phyloP scores from a whole-genome alignment of 1,284 basidiomycete genomes.

The Schizophyllum amplum region DNA sequence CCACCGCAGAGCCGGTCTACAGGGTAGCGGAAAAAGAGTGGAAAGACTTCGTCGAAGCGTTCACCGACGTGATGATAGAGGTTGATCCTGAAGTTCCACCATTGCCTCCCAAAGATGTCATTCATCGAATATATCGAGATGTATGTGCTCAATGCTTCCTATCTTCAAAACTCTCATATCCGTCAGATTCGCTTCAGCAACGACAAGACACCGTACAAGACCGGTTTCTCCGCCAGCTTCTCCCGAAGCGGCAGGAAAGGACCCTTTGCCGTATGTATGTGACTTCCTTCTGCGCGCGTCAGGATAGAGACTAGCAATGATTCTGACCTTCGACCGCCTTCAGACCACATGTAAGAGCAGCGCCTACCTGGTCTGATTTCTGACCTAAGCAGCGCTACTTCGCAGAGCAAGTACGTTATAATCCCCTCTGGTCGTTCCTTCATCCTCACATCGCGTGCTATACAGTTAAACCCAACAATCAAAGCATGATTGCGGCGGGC shows the following conservation, averaged over 20 bases:
- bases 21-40: conserved; percentile 81
- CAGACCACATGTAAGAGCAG: conserved; percentile 44
- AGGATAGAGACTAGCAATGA: too few relatives aligned
- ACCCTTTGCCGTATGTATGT: conserved; percentile 68
- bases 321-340: conserved; percentile 7
- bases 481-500: conserved; percentile 73
- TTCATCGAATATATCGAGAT: conserved; percentile 80
- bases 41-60: conserved; percentile 71
- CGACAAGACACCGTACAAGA: conserved; percentile 92
- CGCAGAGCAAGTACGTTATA: conserved; percentile 5
- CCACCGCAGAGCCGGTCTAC: conserved; percentile 65
- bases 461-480: conserved; percentile 61
- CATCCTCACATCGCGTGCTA: background rate
- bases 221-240: conserved; percentile 66
- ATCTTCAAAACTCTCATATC: background rate
- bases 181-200: conserved; percentile 81
- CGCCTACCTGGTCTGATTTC: too few relatives aligned
- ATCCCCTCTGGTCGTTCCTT: background rate
- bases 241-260: conserved; percentile 77
- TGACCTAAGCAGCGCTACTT: background rate
- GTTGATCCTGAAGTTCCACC: conserved; percentile 77
- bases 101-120: conserved; percentile 80
- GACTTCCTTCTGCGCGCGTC: too few relatives aligned
- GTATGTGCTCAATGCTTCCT: conserved; percentile 31
- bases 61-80: conserved; percentile 59